These are phyloP conservation scores for Penicillium hesseltinei DNA, from an alignment of 2,329 filamentous ascomycete species.

Conservation along the genomic window DNA sequence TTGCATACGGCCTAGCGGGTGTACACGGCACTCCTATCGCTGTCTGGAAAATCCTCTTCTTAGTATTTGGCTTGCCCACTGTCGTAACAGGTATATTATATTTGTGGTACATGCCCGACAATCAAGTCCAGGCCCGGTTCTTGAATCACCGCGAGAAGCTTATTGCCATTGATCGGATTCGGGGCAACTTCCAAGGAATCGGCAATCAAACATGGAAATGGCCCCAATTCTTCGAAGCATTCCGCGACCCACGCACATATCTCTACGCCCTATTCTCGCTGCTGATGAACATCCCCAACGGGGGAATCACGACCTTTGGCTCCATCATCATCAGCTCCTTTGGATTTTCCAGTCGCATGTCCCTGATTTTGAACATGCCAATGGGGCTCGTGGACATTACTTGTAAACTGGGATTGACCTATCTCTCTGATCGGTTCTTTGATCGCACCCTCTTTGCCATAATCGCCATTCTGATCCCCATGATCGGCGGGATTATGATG, in stretches of 20 bases:
- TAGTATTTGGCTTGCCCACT: slow-evolving; percentile 14
- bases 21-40: background rate
- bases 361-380: slow-evolving; percentile 9
- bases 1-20: slow-evolving; percentile 14
- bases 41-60: slow-evolving; percentile 16
- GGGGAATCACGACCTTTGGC: slow-evolving; percentile 18
- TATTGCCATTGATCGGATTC: slow-evolving; percentile 14
- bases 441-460: slow-evolving; percentile 14
- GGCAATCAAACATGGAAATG: slow-evolving; percentile 12
- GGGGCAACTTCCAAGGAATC: slow-evolving; percentile 16
- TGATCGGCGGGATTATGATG: slow-evolving; percentile 23
- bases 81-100: slow-evolving; percentile 5
- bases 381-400: slow-evolving; percentile 7
- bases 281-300: slow-evolving; percentile 18
- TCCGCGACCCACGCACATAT: slow-evolving; percentile 13
- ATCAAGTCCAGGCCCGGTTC: slow-evolving; percentile 11
- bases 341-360: slow-evolving; percentile 10
- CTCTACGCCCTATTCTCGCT: slow-evolving; percentile 11
- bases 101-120: slow-evolving; percentile 15
- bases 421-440: slow-evolving; percentile 9
- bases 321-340: slow-evolving; percentile 14
- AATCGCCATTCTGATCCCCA: slow-evolving; percentile 23
- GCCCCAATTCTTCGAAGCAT: slow-evolving; percentile 15
- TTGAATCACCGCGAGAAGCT: slow-evolving; percentile 11
- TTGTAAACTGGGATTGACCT: slow-evolving; percentile 12